Percentiles rank a stretch among this genome's conserved stretches.
These are phyloP conservation scores for Populus hybrid DNA, from an alignment of 441 rosid species.

Conservation along the genomic window DNA sequence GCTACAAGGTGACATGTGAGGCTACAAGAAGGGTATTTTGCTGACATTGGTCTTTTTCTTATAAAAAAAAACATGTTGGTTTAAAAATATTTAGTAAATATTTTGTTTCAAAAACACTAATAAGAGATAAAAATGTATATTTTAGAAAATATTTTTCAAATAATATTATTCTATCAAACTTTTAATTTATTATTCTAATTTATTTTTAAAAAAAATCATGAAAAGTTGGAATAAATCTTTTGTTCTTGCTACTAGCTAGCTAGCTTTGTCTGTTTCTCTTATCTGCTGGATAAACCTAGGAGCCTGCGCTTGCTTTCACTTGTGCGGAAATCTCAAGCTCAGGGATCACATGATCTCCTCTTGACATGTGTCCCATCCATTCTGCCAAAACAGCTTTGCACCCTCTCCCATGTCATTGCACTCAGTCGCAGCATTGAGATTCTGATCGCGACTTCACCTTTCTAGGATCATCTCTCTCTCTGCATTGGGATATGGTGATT, in stretches of 20 bases:
- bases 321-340: not conserved
- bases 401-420: not conserved
- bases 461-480: not conserved
- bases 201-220: not conserved
- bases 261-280: not conserved
- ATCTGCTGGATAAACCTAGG: not conserved
- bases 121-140: too few species aligned
- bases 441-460: conserved; percentile 10
- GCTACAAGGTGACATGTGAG: too few species aligned
- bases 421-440: conserved; percentile 6
- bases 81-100: too few species aligned
- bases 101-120: too few species aligned
- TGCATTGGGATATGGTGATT: not conserved
- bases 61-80: too few species aligned
- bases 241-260: not conserved
- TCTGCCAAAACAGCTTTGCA: not conserved
- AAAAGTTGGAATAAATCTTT: not conserved
- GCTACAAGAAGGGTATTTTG: too few species aligned
- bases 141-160: too few species aligned
- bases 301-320: not conserved
- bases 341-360: not conserved
- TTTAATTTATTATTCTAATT: too few species aligned
- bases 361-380: not conserved
- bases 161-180: too few species aligned
- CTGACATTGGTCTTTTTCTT: too few species aligned